Conservation (phyloP, 768 basidiomycete genomes). For the Phylloporus sp. region DNA sequence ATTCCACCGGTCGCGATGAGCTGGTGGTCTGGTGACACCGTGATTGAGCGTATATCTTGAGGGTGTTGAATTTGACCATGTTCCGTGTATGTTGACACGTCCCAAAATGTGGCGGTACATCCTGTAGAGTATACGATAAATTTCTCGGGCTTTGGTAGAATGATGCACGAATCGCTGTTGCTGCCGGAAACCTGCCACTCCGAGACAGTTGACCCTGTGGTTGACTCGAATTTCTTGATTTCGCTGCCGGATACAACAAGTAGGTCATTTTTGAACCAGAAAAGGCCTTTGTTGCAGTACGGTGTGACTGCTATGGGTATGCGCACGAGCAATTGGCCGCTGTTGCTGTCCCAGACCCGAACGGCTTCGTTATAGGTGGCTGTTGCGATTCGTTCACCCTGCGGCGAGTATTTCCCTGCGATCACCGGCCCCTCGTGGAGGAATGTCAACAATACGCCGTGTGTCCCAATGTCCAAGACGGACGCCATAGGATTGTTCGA, state of each 20-base stretch:
- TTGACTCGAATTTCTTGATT: background rate
- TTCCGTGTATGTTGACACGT: background rate
- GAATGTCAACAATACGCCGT: background rate
- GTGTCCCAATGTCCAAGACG: background rate
- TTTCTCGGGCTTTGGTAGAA: background rate
- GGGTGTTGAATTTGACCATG: background rate
- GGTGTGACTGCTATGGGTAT: background rate
- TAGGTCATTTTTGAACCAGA: background rate
- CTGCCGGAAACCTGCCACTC: background rate
- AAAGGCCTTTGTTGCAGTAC: background rate
- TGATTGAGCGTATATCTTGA: background rate
- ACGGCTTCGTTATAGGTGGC: background rate
- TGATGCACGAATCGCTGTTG: background rate
- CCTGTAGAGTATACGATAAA: background rate
- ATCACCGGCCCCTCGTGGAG: background rate
- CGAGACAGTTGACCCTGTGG: background rate
- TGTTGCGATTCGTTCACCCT: background rate
- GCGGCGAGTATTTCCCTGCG: background rate
- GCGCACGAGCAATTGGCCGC: background rate
- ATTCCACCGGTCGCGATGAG: background rate
- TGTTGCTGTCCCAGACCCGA: background rate
- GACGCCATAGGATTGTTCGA: background rate
- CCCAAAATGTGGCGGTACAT: background rate
- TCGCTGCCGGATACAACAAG: background rate
- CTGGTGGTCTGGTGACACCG: background rate